Conservation (phyloP, 768 basidiomycete species). For the Trametes punicea region DNA sequence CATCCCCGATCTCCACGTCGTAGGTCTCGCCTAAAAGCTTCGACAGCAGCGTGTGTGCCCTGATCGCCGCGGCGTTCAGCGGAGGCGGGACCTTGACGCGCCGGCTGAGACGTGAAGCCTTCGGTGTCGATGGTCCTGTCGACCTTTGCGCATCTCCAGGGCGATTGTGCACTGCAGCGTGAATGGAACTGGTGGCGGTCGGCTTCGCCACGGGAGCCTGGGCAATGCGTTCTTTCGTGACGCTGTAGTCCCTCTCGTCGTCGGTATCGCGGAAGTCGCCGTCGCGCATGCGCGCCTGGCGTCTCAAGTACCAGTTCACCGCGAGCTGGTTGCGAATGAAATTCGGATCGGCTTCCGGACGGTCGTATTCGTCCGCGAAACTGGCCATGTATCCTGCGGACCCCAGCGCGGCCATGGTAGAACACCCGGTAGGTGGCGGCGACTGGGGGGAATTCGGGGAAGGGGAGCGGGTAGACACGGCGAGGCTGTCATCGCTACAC, state of each 20-base stretch:
- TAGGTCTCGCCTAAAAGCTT: background rate
- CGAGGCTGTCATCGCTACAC: constrained; percentile 1
- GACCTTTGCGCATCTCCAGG: background rate
- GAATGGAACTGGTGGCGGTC: no score
- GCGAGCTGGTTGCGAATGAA: constrained; percentile 1
- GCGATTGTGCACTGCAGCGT: no score
- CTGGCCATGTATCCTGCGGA: background rate
- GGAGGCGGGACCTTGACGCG: constrained; percentile 10
- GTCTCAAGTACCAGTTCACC: background rate
- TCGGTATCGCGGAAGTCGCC: constrained; percentile 9
- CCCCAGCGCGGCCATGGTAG: constrained; percentile 7
- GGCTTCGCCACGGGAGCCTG: background rate
- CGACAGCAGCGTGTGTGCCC: background rate
- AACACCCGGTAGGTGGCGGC: constrained; percentile 7
- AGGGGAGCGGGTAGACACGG: background rate
- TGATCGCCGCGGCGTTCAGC: constrained; percentile 1
- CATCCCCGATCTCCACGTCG: constrained; percentile 3
- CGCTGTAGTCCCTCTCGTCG: constrained; percentile 1
- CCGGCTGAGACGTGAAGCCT: constrained; percentile 8
- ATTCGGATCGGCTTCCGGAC: constrained; percentile 1
- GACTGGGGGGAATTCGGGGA: background rate
- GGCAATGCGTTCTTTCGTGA: background rate
- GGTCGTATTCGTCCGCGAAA: constrained; percentile 10
- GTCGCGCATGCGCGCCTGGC: constrained; percentile 11
- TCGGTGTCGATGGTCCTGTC: background rate